phyloP scores from a whole-genome alignment of 2,329 filamentous ascomycete species.

The Phoma sp. region DNA sequence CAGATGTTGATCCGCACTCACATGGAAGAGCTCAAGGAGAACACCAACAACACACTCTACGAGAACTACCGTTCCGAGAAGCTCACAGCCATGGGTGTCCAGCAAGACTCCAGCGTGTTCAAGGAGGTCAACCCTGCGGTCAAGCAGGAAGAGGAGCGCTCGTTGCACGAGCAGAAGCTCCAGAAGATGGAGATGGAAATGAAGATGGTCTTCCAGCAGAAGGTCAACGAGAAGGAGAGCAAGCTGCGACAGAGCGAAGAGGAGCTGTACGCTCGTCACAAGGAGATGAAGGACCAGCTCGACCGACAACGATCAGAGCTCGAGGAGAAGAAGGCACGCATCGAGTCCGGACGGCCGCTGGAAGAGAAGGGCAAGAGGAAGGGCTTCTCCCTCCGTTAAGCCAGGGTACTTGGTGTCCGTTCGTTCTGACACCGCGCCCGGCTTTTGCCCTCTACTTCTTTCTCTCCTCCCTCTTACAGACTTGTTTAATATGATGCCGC shows the following conservation, averaged over 20 bases:
- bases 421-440: constrained; percentile 34
- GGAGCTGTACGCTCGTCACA: constrained; percentile 95
- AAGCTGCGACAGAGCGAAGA: constrained; percentile 99
- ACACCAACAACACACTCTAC: constrained; percentile 98
- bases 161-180: constrained; percentile 98
- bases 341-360: constrained; percentile 94
- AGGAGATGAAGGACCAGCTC: constrained; percentile 99
- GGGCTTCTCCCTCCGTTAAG: constrained; percentile 96
- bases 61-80: constrained; percentile 99
- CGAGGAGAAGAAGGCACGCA: constrained; percentile 95
- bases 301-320: constrained; percentile 93
- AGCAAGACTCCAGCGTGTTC: constrained; percentile 98
- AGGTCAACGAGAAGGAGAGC: constrained; percentile 99
- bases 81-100: constrained; percentile 97
- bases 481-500: constrained; percentile 51
- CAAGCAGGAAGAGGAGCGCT: constrained; percentile 99
- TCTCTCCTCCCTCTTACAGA: constrained; percentile 50
- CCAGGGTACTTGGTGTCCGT: constrained; percentile 8
- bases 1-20: constrained; percentile 99
- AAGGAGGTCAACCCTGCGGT: constrained; percentile 99
- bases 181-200: constrained; percentile 99
- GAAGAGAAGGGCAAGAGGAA: constrained; percentile 99
- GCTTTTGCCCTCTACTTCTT: constrained; percentile 42
- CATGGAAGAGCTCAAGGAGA: constrained; percentile 99
- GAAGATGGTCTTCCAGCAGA: constrained; percentile 99